Base-by-base conservation (phyloP, 169 alveolate species). In the Plasmodium vivax region DNA sequence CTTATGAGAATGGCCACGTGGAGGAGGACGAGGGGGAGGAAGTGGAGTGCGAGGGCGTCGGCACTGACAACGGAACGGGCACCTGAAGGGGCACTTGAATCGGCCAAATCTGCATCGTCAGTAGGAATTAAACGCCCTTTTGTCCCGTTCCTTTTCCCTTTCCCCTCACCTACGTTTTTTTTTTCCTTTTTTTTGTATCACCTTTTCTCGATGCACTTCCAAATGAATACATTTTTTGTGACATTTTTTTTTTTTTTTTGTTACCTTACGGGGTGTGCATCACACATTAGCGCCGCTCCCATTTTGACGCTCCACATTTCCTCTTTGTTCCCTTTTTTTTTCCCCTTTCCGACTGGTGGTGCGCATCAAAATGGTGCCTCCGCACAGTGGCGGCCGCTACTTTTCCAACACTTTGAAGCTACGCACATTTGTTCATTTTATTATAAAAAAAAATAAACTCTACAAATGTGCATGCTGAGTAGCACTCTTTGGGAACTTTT, bases 1-100 rank as follows among this genome's bases (percentile, higher is more conserved):
- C 92, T 32, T 45, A 85, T 73, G 77, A 83, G 12, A 58, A 38
- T 10, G 36, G 58, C 79, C 34, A n/a, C n/a, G 83, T 41, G 68
- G 93, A 73, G 30, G 54, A 36, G 32, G 41, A 75, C 10, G 93
- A 51, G 19, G 27, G 34, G 16, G 41, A 32, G 36, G 51, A 82
- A n/a, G 68, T 30, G 38, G 5, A 2, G n/a, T 34, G 19, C n/a
- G 41, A 82, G 14, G 47, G 9, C 7, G 7, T 14, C 8, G 62
- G 23, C 62, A 12, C 1, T 0, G 62, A 0, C 38, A 9, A 0
- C 19, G 58, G 19, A 0, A 47, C 62, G n/a, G n/a, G n/a, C n/a
- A n/a, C n/a, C n/a, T n/a, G n/a, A n/a, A n/a, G n/a, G n/a, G n/a
- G n/a, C n/a, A n/a, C n/a, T n/a, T n/a, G n/a, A n/a, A n/a, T n/a